Percentiles rank a stretch among this genome's conserved stretches.
Conservation (phyloP, 2,329 filamentous ascomycete species). For the Apiospora phragmitis region DNA sequence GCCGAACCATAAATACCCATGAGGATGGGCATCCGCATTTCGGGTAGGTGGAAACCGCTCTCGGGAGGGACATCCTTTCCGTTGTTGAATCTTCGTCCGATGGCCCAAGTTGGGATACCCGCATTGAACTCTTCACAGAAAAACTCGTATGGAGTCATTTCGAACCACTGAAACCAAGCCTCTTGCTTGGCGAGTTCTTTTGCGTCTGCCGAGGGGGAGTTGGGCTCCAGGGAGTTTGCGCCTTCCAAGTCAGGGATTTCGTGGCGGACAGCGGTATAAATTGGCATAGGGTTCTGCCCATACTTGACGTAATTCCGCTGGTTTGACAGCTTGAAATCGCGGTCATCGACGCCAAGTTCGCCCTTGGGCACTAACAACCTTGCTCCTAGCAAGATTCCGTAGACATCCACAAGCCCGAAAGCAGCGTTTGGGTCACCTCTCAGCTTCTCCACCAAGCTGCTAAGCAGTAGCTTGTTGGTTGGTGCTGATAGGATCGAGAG, state of each 20-base stretch:
- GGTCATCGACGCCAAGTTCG: slow-evolving; percentile 72
- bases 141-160: slow-evolving; percentile 91
- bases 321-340: slow-evolving; percentile 88
- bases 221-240: slow-evolving; percentile 35
- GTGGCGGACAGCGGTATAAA: slow-evolving; percentile 93
- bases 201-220: slow-evolving; percentile 43
- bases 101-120: slow-evolving; percentile 91
- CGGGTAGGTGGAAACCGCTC: slow-evolving; percentile 72
- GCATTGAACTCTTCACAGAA: slow-evolving; percentile 91
- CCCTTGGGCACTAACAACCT: slow-evolving; percentile 84
- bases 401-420: slow-evolving; percentile 91
- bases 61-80: slow-evolving; percentile 68
- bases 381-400: slow-evolving; percentile 82
- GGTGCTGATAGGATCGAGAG: slow-evolving; percentile 81
- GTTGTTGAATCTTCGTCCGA: slow-evolving; percentile 78
- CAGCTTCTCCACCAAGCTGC: slow-evolving; percentile 87
- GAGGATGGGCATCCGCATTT: slow-evolving; percentile 78
- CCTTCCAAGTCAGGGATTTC: slow-evolving; percentile 75
- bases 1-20: slow-evolving; percentile 97
- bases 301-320: slow-evolving; percentile 75
- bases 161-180: slow-evolving; percentile 98
- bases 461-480: slow-evolving; percentile 88
- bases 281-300: slow-evolving; percentile 83
- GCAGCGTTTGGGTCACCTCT: slow-evolving; percentile 77
- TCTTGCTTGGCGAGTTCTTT: slow-evolving; percentile 61